Base-by-base conservation (phyloP, 2,329 filamentous ascomycete genomes). In the Tolypocladium endophyticum region DNA sequence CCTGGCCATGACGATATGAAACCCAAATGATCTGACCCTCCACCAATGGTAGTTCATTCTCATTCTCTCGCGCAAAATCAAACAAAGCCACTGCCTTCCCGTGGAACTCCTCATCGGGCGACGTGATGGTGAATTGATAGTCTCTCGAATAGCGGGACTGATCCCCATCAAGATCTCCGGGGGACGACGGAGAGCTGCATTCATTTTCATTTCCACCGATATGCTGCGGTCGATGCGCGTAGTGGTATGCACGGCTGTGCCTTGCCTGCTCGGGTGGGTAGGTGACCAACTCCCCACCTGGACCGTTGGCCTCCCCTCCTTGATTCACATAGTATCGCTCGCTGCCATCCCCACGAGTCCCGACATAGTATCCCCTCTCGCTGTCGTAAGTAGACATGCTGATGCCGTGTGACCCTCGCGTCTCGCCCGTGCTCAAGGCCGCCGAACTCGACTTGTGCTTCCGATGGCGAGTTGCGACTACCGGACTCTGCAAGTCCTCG, bases 11-110 rank as follows among this genome's bases (percentile, higher is more conserved):
- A 52, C 94, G 84, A 73, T 97, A 99, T 20, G 91, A 96, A 30
- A 99, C 92, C 79, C 94, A 89, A 60, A 99, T 96, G 60, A 97
- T 90, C 70, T 99, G 94, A 7, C 94, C 94, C 74, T 99, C 94
- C 0, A 90, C 87, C 55, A 99, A 78, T 4, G 92, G 91, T 60
- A 99, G 78, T 73, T 99, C 94, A 70, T 97, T 99, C 72, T 97
- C 92, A 71, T 97, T 97, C 73, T 97, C 93, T 38, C 92, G 85
- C 66, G 87, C 87, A 74, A 99, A 99, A 71, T 97, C 92, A 71
- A 96, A 99, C 28, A 99, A 79, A 8, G 94, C 94, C 35, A 99
- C 90, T 14, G 92, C 92, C 71, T 96, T 96, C 56, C 94, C 94
- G 70, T 97, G 92, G 84, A 97, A 97, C 73, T 97, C 92, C 75